Percentiles rank a stretch among this genome's conserved stretches.
These are phyloP conservation scores for Spergularia bocconei DNA, from an alignment of 148 eudicot genomes.

Conservation along the genomic window DNA sequence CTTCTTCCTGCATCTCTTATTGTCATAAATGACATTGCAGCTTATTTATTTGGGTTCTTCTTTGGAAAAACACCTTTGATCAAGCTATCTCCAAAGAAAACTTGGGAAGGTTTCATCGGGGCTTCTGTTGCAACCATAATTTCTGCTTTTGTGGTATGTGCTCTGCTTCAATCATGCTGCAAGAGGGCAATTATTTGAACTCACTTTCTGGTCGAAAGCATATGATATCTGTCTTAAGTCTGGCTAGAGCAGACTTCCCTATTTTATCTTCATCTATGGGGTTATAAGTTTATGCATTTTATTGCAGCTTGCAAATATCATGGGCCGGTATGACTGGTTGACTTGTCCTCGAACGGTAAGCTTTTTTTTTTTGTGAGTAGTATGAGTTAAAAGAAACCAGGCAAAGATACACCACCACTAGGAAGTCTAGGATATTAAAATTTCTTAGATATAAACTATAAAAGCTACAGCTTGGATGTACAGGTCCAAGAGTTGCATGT, in stretches of 20 bases:
- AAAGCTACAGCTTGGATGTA: slow-evolving; percentile 10
- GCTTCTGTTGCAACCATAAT: slow-evolving; percentile 83
- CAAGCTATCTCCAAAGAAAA: slow-evolving; percentile 93
- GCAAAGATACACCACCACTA: no score
- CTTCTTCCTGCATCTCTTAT: slow-evolving; percentile 98
- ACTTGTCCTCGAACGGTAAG: slow-evolving; percentile 93
- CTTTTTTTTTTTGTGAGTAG: no score
- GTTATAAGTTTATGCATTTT: slow-evolving; percentile 8
- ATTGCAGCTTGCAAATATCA: slow-evolving; percentile 81
- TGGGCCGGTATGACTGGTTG: slow-evolving; percentile 85
- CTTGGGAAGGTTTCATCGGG: slow-evolving; percentile 98
- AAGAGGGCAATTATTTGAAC: background rate
- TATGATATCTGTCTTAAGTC: background rate
- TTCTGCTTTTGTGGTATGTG: slow-evolving; percentile 81
- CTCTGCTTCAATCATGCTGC: background rate
- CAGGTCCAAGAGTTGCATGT: background rate
- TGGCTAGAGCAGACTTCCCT: background rate
- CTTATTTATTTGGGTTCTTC: slow-evolving; percentile 92
- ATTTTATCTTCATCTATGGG: background rate
- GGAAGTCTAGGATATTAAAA: slow-evolving; percentile 2
- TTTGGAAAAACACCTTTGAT: slow-evolving; percentile 95
- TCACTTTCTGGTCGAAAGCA: background rate
- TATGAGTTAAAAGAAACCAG: no score
- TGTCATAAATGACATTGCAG: slow-evolving; percentile 92
- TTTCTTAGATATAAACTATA: background rate